Evolutionary conservation across 2,329 filamentous ascomycete genomes (phyloP).

Genomic region (Aurifilum marmelostoma): DNA sequence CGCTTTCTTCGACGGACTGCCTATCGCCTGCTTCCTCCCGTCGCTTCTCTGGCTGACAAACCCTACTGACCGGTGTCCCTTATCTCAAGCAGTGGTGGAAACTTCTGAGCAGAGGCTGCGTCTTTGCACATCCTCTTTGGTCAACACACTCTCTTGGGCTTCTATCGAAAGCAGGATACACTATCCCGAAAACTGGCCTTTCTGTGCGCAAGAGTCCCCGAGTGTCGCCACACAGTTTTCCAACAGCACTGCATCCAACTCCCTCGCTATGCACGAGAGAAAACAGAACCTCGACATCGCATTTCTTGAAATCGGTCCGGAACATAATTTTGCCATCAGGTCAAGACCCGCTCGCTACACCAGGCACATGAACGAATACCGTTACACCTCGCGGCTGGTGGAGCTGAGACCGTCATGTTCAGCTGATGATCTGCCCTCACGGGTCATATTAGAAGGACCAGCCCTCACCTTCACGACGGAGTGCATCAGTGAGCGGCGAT

Average conservation of each 20-base stretch:
- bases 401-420: background rate
- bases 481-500: background rate
- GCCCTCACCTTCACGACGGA: background rate
- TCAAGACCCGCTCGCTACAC: no score
- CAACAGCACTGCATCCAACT: background rate
- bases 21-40: background rate
- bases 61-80: background rate
- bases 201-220: background rate
- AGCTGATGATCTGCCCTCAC: background rate
- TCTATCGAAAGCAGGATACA: background rate
- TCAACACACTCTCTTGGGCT: conserved; percentile 3
- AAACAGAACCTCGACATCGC: background rate
- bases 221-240: no score
- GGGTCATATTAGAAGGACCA: background rate
- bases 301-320: background rate
- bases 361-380: no score
- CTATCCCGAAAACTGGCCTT: background rate
- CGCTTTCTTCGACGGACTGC: background rate
- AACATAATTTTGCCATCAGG: no score
- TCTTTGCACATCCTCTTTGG: background rate
- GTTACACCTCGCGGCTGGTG: background rate
- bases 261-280: background rate
- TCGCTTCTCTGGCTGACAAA: background rate
- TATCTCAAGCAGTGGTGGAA: background rate
- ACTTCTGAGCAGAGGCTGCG: background rate